Conservation (phyloP, 441 rosid species). For the Capsella rubella region DNA sequence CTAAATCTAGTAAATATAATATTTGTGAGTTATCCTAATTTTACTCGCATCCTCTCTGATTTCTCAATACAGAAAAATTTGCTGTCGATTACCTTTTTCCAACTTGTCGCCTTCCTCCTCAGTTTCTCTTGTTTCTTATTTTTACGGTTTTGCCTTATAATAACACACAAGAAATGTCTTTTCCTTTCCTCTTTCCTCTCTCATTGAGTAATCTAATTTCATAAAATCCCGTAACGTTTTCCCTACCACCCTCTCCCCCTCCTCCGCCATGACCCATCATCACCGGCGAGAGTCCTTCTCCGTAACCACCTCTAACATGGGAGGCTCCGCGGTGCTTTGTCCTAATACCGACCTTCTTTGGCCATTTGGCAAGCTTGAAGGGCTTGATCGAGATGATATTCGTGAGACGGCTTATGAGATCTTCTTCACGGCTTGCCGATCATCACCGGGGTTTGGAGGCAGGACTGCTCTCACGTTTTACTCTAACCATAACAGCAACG, state of each 20-base stretch:
- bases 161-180: constrained; percentile 45
- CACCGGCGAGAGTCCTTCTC: constrained; percentile 60
- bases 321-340: constrained; percentile 41
- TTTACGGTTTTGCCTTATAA: constrained; percentile 35
- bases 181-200: constrained; percentile 53
- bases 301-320: constrained; percentile 48
- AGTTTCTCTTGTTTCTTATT: constrained; percentile 19
- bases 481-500: constrained; percentile 50
- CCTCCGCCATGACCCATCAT: constrained; percentile 59
- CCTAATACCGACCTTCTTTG: constrained; percentile 61
- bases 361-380: constrained; percentile 72
- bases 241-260: constrained; percentile 32
- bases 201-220: constrained; percentile 49
- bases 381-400: constrained; percentile 67
- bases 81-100: constrained; percentile 51
- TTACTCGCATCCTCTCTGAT: constrained; percentile 47
- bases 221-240: constrained; percentile 34
- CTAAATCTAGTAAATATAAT: constrained; percentile 26
- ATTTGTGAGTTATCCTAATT: constrained; percentile 46
- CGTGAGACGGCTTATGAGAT: constrained; percentile 88
- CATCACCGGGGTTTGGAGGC: constrained; percentile 88
- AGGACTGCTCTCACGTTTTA: constrained; percentile 66
- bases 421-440: constrained; percentile 88
- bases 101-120: constrained; percentile 33
- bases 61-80: constrained; percentile 40